Conservation (phyloP, 345 rosid genomes). For the Arabidopsis thaliana region TAIR10.1 NC_003071.7:9882501-9883000, state of each 20-base stretch:
- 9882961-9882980: conserved; percentile 50
- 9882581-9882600: conserved; percentile 62
- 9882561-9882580: conserved; percentile 53
- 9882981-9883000: conserved; percentile 47
- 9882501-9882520: conserved; percentile 47
- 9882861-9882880: conserved; percentile 52
- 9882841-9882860: conserved; percentile 7
- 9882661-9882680: background rate
- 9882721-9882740: conserved; percentile 47
- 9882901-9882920: conserved; percentile 51
- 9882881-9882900: conserved; percentile 54
- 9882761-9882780: conserved; percentile 54
- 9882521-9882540: conserved; percentile 50
- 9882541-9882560: conserved; percentile 46
- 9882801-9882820: conserved; percentile 47
- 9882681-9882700: conserved; percentile 45
- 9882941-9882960: conserved; percentile 43
- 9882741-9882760: conserved; percentile 42
- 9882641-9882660: conserved; percentile 48
- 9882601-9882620: conserved; percentile 57
- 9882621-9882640: conserved; percentile 51
- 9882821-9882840: conserved; percentile 31
- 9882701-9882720: conserved; percentile 64
- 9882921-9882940: conserved; percentile 32
- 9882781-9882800: conserved; percentile 62